Percentiles rank a stretch among this genome's conserved stretches.
phyloP scores from a whole-genome alignment of 768 basidiomycete genomes.

The Calocybe cyanea region DNA sequence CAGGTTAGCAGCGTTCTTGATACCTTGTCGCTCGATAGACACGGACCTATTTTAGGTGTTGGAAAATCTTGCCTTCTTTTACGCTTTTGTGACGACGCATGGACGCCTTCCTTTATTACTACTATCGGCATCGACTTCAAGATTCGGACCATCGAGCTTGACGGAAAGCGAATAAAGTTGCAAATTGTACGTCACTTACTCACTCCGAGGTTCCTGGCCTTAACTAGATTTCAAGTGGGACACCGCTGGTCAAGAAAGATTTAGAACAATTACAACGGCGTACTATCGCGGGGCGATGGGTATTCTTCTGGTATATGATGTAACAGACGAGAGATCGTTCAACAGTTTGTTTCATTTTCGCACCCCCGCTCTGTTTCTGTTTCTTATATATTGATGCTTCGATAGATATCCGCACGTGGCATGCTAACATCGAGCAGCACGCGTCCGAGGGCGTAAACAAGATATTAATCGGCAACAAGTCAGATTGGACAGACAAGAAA shows the following conservation, averaged over 20 bases:
- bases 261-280: constrained; percentile 96
- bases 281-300: constrained; percentile 99
- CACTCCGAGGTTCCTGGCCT: neutral
- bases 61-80: constrained; percentile 95
- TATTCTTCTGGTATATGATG: constrained; percentile 97
- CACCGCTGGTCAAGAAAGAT: constrained; percentile 98
- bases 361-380: too few relatives aligned
- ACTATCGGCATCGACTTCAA: constrained; percentile 99
- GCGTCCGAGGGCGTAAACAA: constrained; percentile 99
- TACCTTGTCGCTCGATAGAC: constrained; percentile 4
- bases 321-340: constrained; percentile 92
- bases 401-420: constrained; percentile 97
- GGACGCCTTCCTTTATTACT: constrained; percentile 99
- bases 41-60: constrained; percentile 55
- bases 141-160: constrained; percentile 97
- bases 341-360: constrained; percentile 66
- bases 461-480: constrained; percentile 98
- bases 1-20: constrained; percentile 48
- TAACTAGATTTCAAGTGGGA: constrained; percentile 70
- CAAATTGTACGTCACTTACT: constrained; percentile 73
- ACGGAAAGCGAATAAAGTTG: constrained; percentile 97
- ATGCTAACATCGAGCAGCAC: constrained; percentile 96
- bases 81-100: constrained; percentile 98
- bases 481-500: constrained; percentile 96
- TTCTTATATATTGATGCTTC: constrained; percentile 6